Percentiles rank a stretch among this genome's conserved stretches.
phyloP scores from a whole-genome alignment of 768 basidiomycete species.

The Sistotremastrum suecicum region DNA sequence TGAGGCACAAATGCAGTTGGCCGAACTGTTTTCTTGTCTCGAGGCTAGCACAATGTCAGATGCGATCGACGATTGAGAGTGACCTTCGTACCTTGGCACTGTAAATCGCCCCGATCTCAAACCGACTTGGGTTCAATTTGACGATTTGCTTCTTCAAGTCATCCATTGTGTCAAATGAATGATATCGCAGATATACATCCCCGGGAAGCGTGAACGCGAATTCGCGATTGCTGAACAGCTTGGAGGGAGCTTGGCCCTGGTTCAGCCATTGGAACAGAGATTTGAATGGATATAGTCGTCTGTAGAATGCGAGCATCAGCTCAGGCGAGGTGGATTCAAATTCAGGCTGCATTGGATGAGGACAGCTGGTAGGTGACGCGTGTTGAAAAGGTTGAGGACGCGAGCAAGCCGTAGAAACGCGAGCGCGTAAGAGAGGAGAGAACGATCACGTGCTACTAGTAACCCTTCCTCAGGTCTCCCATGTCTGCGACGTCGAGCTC shows the following conservation, averaged over 20 bases:
- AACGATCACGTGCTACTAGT: no score
- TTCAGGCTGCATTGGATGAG: no score
- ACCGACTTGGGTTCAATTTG: constrained; percentile 76
- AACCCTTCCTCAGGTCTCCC: no score
- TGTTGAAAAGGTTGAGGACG: no score
- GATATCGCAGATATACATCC: constrained; percentile 90
- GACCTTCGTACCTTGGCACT: constrained; percentile 54
- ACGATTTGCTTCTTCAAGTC: constrained; percentile 88
- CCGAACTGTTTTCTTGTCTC: constrained; percentile 75
- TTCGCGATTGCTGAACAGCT: constrained; percentile 85
- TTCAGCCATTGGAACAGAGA: constrained; percentile 92
- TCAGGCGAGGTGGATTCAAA: constrained; percentile 28
- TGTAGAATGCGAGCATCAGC: constrained; percentile 71
- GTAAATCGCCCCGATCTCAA: constrained; percentile 95
- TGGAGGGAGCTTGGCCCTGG: constrained; percentile 68
- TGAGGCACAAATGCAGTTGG: constrained; percentile 55
- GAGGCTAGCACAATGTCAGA: constrained; percentile 38
- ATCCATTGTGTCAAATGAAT: constrained; percentile 73
- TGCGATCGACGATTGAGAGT: not conserved
- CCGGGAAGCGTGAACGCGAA: constrained; percentile 87
- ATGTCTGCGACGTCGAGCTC: not conserved
- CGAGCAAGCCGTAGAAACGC: no score
- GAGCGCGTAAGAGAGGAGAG: no score
- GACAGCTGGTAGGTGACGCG: no score
- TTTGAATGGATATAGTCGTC: constrained; percentile 87